phyloP scores from a whole-genome alignment of 2,329 filamentous ascomycete species.

The Hymenoscyphus albidus region DNA sequence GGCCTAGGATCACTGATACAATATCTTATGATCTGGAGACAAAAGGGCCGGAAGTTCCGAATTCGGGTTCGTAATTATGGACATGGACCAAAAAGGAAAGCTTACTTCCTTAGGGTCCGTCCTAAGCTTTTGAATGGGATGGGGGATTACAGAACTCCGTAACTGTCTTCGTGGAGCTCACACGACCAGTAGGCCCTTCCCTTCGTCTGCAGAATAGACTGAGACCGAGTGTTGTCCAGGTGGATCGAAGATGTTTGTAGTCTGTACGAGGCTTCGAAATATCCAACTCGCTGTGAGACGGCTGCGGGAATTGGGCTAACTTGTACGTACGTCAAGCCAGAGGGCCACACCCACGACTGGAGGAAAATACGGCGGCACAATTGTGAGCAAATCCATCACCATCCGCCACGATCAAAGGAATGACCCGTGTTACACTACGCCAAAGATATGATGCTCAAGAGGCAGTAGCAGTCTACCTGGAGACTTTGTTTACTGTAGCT shows the following conservation, averaged over 20 bases:
- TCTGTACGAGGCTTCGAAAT: neutral
- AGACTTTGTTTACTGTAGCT: no score
- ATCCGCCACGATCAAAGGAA: neutral
- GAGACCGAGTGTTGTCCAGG: neutral
- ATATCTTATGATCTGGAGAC: neutral
- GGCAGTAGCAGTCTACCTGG: no score
- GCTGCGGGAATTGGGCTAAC: conserved; percentile 2
- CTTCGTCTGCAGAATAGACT: neutral
- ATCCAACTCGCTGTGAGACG: neutral
- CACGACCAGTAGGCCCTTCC: neutral
- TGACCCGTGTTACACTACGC: conserved; percentile 6
- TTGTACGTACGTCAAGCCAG: conserved; percentile 5
- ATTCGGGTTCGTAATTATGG: neutral
- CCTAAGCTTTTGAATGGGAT: neutral
- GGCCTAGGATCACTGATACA: no score
- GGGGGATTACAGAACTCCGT: neutral
- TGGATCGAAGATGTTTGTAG: neutral
- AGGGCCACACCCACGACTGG: neutral
- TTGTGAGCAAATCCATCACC: neutral
- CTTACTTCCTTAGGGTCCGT: no score
- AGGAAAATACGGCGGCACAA: conserved; percentile 11
- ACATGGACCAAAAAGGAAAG: no score
- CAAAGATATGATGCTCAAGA: neutral
- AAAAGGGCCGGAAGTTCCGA: neutral
- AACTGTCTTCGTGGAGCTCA: neutral